These are phyloP conservation scores for Suillus subluteus DNA, from an alignment of 768 basidiomycete species.

Conservation along the genomic window DNA sequence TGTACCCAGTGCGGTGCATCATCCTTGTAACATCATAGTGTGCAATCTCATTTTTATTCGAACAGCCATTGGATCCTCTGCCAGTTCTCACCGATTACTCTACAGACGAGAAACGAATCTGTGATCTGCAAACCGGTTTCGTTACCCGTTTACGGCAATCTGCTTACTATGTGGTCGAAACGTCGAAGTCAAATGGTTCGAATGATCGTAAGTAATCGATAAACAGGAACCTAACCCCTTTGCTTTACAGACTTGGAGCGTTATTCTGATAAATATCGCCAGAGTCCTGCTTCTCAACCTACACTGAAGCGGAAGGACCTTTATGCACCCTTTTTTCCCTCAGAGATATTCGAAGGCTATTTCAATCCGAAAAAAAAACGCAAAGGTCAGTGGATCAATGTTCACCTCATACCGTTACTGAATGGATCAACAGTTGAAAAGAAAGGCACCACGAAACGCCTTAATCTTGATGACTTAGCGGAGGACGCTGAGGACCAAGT, in stretches of 20 bases:
- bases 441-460: constrained; percentile 41
- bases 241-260: constrained; percentile 63
- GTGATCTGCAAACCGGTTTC: constrained; percentile 69
- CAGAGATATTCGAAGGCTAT: constrained; percentile 74
- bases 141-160: constrained; percentile 67
- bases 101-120: constrained; percentile 65
- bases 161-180: constrained; percentile 75
- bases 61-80: constrained; percentile 62
- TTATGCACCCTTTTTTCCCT: constrained; percentile 77
- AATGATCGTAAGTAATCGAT: constrained; percentile 2
- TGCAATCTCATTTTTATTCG: constrained; percentile 24
- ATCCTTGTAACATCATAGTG: constrained; percentile 21
- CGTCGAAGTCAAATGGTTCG: constrained; percentile 63
- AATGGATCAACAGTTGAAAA: constrained; percentile 27
- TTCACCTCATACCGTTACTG: neutral
- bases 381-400: constrained; percentile 41
- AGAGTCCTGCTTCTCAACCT: constrained; percentile 61
- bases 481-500: constrained; percentile 69
- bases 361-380: constrained; percentile 77
- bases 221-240: neutral
- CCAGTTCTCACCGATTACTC: constrained; percentile 72
- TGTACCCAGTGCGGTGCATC: constrained; percentile 74
- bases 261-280: constrained; percentile 85
- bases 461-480: constrained; percentile 70
- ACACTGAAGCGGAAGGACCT: constrained; percentile 71